Conservation (phyloP, 176 grass and related monocot species). For the Luzula sylvatica region DNA sequence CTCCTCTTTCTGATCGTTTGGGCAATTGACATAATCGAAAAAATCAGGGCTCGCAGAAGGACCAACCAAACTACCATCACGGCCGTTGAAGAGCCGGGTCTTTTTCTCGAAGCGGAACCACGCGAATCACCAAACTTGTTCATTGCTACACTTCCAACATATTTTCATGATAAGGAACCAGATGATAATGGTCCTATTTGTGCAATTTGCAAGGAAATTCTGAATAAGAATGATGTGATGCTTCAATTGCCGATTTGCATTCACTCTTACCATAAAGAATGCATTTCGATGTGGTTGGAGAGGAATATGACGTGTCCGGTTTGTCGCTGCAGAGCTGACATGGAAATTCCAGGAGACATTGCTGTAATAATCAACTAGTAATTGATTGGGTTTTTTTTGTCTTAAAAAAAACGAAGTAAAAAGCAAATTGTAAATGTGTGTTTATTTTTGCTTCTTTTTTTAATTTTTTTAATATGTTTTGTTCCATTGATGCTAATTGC, state of each 20-base stretch:
- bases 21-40: background rate
- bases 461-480: too few species aligned
- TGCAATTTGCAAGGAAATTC: slow-evolving; percentile 12
- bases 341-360: slow-evolving; percentile 3
- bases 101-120: background rate
- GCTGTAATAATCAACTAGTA: background rate
- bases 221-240: background rate
- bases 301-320: slow-evolving; percentile 15
- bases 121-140: slow-evolving; percentile 5
- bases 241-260: slow-evolving; percentile 1
- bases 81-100: background rate
- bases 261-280: slow-evolving; percentile 6
- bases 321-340: slow-evolving; percentile 11
- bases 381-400: too few species aligned
- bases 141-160: background rate
- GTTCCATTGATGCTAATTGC: too few species aligned
- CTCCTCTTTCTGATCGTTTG: background rate
- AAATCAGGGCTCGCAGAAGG: background rate
- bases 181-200: background rate
- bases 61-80: background rate
- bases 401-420: too few species aligned
- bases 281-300: slow-evolving; percentile 3
- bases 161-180: background rate
- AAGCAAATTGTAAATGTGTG: too few species aligned
- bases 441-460: too few species aligned